Base-by-base conservation (phyloP, 2,329 filamentous ascomycete genomes). In the Thelonectria blattea region DNA sequence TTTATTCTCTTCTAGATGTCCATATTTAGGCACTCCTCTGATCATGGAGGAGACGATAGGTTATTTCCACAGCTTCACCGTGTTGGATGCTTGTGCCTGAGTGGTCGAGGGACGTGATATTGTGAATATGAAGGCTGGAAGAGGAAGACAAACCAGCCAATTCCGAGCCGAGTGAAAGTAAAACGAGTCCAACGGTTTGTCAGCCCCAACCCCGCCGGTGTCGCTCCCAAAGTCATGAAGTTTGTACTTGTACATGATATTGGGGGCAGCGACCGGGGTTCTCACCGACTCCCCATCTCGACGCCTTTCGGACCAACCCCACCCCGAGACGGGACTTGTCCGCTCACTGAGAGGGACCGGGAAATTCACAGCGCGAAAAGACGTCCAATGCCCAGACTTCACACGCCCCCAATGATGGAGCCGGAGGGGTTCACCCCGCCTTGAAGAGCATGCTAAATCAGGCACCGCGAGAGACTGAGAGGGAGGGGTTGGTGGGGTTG, bases 301-400 rank as follows among this genome's bases (percentile, higher is more conserved):
- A 18, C 34, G 41, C 45, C n/a, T 14, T 39, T 69, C 67, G 65
- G 67, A 65, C 58, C 67, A 69, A 69, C 67, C 67, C 67, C 67
- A 69, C 67, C 62, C 67, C 67, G 67, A 69, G 42, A 20, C 42
- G 42, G 18, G 42, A 45, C 42, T 22, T 45, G 42, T 20, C 17
- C 42, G 18, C 24, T 24, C 17, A 15, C 1, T 43, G 18, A 10
- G 18, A 10, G 9, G 41, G 3, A 18, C 11, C 18, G 18, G 41
- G 41, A 43, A 43, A 43, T 43, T 20, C 17, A 43, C n/a, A 46
- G 18, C 42, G 42, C n/a, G n/a, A n/a, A 22, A 46, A 7, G 12
- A 3, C 12, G 12, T 37, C 11, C 11, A 11, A 37, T 1, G 34
- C 4, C 15, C 12, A 27, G 47, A 24, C 20, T 24, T 24, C 6